These are phyloP conservation scores for Penicillium crustosum DNA, from an alignment of 2,329 filamentous ascomycete genomes.

Conservation along the genomic window DNA sequence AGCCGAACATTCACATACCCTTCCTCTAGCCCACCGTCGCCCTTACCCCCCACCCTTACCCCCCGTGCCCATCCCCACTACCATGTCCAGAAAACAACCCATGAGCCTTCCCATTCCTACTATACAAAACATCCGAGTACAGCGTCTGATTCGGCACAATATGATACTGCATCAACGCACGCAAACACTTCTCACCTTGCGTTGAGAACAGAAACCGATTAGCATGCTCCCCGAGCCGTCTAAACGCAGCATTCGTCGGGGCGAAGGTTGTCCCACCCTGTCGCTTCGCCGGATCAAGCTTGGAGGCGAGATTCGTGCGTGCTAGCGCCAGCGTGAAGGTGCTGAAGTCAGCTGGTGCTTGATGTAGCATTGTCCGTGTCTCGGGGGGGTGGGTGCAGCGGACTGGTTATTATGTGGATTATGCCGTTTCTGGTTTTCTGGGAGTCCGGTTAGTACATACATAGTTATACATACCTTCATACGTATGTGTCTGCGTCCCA, in stretches of 20 bases:
- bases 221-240: conserved; percentile 66
- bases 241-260: conserved; percentile 78
- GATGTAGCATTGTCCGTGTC: conserved; percentile 61
- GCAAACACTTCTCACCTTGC: conserved; percentile 71
- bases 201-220: conserved; percentile 86
- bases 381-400: conserved; percentile 76
- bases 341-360: conserved; percentile 61
- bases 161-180: conserved; percentile 76
- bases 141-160: conserved; percentile 71
- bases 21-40: background rate
- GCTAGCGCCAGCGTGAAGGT: conserved; percentile 72
- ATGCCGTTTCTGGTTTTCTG: conserved; percentile 75
- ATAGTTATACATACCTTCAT: too few species aligned
- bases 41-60: conserved; percentile 49
- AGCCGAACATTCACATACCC: conserved; percentile 28
- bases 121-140: conserved; percentile 72
- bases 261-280: conserved; percentile 76
- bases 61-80: background rate
- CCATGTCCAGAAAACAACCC: conserved; percentile 11
- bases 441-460: conserved; percentile 29
- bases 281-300: conserved; percentile 54
- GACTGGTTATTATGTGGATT: conserved; percentile 71
- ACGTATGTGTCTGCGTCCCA: background rate
- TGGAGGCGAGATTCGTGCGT: conserved; percentile 69
- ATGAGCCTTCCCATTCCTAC: conserved; percentile 49